Conservation (phyloP, 164 flowering plant species). For the Vitis rupestris region DNA sequence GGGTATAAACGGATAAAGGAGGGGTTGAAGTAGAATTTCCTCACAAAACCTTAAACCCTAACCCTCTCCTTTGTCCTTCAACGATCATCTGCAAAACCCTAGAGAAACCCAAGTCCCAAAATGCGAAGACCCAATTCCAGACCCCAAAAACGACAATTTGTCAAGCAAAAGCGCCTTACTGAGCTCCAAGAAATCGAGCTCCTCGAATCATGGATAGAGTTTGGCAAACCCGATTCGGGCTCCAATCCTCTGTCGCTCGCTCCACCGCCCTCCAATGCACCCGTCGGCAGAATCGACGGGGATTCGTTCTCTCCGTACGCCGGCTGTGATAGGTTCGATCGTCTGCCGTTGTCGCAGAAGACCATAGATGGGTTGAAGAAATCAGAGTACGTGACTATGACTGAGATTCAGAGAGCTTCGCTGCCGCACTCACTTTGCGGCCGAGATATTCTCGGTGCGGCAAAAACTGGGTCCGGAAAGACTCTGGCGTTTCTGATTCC, state of each 20-base stretch:
- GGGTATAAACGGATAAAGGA: too few relatives aligned
- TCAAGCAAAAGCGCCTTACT: slow-evolving; percentile 32
- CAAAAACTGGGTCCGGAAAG: slow-evolving; percentile 96
- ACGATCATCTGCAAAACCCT: too few relatives aligned
- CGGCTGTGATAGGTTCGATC: slow-evolving; percentile 58
- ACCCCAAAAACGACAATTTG: slow-evolving; percentile 4
- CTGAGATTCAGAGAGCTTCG: slow-evolving; percentile 85
- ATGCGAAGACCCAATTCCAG: slow-evolving; percentile 37
- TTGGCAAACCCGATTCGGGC: slow-evolving; percentile 72
- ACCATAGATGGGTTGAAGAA: slow-evolving; percentile 59
- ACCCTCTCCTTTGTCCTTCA: too few relatives aligned
- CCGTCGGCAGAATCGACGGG: slow-evolving; percentile 43
- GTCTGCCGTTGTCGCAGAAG: slow-evolving; percentile 71
- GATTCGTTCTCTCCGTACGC: slow-evolving; percentile 53
- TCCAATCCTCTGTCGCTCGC: slow-evolving; percentile 70
- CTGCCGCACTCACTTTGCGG: slow-evolving; percentile 88
- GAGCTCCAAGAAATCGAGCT: slow-evolving; percentile 65
- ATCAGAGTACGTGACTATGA: slow-evolving; percentile 48
- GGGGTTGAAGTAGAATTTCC: too few relatives aligned
- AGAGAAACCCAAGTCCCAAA: neutral
- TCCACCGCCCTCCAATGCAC: slow-evolving; percentile 41
- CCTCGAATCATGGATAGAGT: slow-evolving; percentile 71
- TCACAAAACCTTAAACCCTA: too few relatives aligned
- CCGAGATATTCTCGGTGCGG: slow-evolving; percentile 92
- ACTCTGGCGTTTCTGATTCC: slow-evolving; percentile 90